phyloP scores from a whole-genome alignment of 2,329 filamentous ascomycete genomes.

The Nothopassalora personata region DNA sequence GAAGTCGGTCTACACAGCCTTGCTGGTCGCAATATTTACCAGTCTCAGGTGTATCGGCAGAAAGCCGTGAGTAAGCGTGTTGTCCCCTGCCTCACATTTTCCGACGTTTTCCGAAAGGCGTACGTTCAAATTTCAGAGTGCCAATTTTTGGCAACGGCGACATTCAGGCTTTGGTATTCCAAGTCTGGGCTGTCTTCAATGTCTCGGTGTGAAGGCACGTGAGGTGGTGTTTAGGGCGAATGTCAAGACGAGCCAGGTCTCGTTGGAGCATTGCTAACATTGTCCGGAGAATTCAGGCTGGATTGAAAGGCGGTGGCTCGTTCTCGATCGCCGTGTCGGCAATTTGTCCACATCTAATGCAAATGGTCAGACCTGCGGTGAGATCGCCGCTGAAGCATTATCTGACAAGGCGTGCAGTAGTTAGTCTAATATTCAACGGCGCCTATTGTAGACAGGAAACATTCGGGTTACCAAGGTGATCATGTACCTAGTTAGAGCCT shows the following conservation, averaged over 20 bases:
- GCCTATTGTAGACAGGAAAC: neutral
- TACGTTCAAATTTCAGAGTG: too few species aligned
- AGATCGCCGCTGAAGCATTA: neutral
- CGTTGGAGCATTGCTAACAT: neutral
- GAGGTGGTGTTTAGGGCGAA: neutral
- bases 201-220: neutral
- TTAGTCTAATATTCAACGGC: neutral
- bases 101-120: too few species aligned
- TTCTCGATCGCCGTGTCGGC: neutral
- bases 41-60: neutral
- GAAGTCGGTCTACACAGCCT: neutral
- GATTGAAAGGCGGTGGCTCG: neutral
- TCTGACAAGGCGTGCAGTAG: neutral
- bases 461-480: neutral
- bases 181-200: neutral
- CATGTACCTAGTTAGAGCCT: neutral
- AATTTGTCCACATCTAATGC: neutral
- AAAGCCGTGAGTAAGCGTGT: neutral
- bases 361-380: neutral
- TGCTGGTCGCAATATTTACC: neutral
- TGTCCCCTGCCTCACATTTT: neutral
- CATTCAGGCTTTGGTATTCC: neutral
- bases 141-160: neutral
- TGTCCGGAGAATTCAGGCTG: neutral
- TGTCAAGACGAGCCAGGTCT: neutral